Conservation (phyloP, 495 filamentous ascomycete genomes). For the Penicillium simplicissimum region DNA sequence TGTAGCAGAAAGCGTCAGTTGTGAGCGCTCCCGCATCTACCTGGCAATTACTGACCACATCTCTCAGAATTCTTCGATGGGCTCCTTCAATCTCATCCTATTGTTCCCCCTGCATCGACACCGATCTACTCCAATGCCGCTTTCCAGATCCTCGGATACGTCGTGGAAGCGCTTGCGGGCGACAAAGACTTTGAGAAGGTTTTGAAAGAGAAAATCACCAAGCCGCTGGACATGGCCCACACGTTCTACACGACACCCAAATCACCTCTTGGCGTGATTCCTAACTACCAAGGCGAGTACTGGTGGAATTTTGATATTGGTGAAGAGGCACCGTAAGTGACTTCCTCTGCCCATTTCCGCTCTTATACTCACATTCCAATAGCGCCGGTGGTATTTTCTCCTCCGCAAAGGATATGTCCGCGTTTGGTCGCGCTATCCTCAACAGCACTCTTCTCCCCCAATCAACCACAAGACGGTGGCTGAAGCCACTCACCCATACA, state of each 20-base stretch:
- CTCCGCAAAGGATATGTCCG: constrained; percentile 51
- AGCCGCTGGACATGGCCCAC: constrained; percentile 40
- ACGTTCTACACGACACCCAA: constrained; percentile 35
- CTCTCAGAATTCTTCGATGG: constrained; percentile 54
- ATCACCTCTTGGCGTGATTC: constrained; percentile 34
- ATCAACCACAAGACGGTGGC: constrained; percentile 53
- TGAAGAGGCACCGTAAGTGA: constrained; percentile 47
- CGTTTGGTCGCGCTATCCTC: constrained; percentile 57
- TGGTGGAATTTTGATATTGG: constrained; percentile 44
- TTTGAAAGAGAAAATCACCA: constrained; percentile 31
- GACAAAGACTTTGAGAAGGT: constrained; percentile 11
- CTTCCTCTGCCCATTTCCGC: not conserved
- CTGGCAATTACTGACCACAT: not conserved
- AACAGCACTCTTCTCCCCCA: constrained; percentile 47
- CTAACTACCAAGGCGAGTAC: constrained; percentile 32
- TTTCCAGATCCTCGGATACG: constrained; percentile 57
- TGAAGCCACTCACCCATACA: constrained; percentile 55
- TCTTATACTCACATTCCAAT: not conserved
- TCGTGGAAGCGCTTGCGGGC: constrained; percentile 40
- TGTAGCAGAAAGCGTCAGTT: constrained; percentile 28
- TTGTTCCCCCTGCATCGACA: constrained; percentile 48
- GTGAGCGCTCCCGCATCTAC: not conserved
- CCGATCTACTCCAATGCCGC: constrained; percentile 62
- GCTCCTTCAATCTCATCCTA: constrained; percentile 42
- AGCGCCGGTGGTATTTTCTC: constrained; percentile 61